Evolutionary conservation across 371 early-diverging fungal species (phyloP).

Genomic region (Batkoa obscura): DNA sequence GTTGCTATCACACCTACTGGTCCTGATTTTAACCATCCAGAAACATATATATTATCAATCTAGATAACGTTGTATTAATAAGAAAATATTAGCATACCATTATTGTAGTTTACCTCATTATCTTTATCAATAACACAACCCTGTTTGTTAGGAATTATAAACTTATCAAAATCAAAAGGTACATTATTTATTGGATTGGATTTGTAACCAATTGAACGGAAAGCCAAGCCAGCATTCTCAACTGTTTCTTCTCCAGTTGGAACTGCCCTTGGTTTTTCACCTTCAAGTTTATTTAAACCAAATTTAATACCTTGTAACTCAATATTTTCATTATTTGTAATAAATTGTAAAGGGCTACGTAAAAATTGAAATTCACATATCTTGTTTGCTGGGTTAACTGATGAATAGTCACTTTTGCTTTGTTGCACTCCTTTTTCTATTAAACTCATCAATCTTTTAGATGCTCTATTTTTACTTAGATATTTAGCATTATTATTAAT

Average conservation of each 20-base stretch:
- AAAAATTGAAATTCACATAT: conserved; percentile 59
- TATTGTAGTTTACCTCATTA: no score
- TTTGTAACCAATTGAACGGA: conserved; percentile 78
- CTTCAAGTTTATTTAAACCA: conserved; percentile 46
- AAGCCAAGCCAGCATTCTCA: conserved; percentile 37
- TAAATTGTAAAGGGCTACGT: conserved; percentile 39
- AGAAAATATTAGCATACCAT: no score
- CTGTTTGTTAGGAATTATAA: conserved; percentile 64
- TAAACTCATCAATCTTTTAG: conserved; percentile 47
- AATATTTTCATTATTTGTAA: conserved; percentile 8
- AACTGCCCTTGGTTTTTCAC: conserved; percentile 25
- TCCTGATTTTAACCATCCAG: conserved; percentile 92
- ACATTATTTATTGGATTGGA: conserved; percentile 43
- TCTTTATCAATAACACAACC: conserved; percentile 2
- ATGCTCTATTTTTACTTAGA: conserved; percentile 33
- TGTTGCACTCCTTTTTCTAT: no score
- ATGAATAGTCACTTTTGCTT: no score
- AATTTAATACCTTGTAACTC: conserved; percentile 24
- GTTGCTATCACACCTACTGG: conserved; percentile 87
- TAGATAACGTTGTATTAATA: not conserved
- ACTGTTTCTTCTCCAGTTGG: conserved; percentile 32
- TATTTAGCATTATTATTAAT: conserved; percentile 13
- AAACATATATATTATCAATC: conserved; percentile 52
- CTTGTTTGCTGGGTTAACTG: conserved; percentile 11
- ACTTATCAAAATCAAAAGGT: conserved; percentile 51